Base-by-base conservation (phyloP, 1,284 basidiomycete species). In the Bjerkandera adusta region DNA sequence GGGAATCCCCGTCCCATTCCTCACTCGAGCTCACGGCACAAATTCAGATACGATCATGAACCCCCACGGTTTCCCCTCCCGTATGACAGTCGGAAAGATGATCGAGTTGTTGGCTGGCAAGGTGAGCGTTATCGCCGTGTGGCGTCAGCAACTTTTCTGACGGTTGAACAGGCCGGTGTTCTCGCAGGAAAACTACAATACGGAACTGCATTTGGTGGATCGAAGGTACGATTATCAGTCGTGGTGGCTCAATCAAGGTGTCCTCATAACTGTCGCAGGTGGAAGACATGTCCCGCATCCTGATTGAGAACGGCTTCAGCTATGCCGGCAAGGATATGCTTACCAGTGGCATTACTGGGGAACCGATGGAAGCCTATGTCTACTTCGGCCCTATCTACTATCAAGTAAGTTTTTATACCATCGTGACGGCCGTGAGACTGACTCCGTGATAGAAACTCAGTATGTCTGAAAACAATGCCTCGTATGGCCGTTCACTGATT, bases 31-130 rank as follows among this genome's bases (percentile, higher is more conserved):
- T 42, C 30, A 15, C 38, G 24, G n/a, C n/a, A n/a, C n/a, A n/a
- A n/a, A n/a, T n/a, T 45, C 70, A 84, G 97, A 99, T 69, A 92
- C 96, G 16, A 98, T 99, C 72, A 99, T 99, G 96, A 99, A 99
- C 66, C 97, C 97, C 3, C 97, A 99, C 69, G 97, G 97, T 61
- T 99, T 99, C 78, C 97, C 97, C 1, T 97, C 93, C 47, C 92
- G 97, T 45, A 99, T 99, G 96, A 98, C 97, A 26, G 97, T 99
- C 32, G 97, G 97, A 37, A 99, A 99, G 73, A 99, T 99, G 97
- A 97, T 99, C 49, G 97, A 99, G 68, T 75, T 98, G 20, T 72
- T 99, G 16, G 89, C 93, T n/a, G 96, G 97, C 45, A 98, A 98
- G 77, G 88, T 87, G 49, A 47, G 65, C 57, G 44, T 50, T 44